Evolutionary conservation across 2,329 filamentous ascomycete species (phyloP), one percentile per base, ranked within the genome.

Genomic region (Calonectria naviculata): DNA sequence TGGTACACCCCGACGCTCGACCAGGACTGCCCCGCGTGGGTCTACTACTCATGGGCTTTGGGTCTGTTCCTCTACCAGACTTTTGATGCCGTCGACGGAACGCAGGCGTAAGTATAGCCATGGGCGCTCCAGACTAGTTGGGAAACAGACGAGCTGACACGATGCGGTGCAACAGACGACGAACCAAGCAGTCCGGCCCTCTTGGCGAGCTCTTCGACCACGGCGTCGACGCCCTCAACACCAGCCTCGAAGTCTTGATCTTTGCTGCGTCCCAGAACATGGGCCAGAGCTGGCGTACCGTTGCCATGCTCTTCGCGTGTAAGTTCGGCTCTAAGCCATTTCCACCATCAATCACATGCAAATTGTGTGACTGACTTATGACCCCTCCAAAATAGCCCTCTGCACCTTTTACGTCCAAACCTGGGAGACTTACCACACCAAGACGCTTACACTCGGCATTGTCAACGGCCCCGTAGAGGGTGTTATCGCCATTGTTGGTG

Each of bases 371-470:
- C 36, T 61, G 38, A 61, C 36, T 28, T 21, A 4, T 38, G n/a
- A 13, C 21, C 12, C 19, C 49, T 72, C 4, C 19, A 28, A 41
- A 49, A n/a, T 72, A 95, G 93, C 94, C 8, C 91, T 96, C 70
- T 87, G 97, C 78, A 98, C 97, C n/a, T 99, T 99, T 84, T 98
- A 98, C 83, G 93, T 98, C 47, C 97, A 98, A 83, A 98, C 97
- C 38, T 99, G 97, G 97, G 97, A 99, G 81, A 97, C 98, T 83
- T 99, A 98, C 85, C 96, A 98, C 85, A 99, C 97, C 63, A 95
- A 98, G 83, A 97, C 95, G 4, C 90, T 99, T 58, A 98, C 95
- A 1, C 90, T 99, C 7, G 97, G 97, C 70, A 86, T 98, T 73
- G 89, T 99, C 75, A 98, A 96, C 74, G 97, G 97, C 0, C 97